Base-by-base conservation (phyloP, 257 asterid species). In the Haberlea rhodopensis region DNA sequence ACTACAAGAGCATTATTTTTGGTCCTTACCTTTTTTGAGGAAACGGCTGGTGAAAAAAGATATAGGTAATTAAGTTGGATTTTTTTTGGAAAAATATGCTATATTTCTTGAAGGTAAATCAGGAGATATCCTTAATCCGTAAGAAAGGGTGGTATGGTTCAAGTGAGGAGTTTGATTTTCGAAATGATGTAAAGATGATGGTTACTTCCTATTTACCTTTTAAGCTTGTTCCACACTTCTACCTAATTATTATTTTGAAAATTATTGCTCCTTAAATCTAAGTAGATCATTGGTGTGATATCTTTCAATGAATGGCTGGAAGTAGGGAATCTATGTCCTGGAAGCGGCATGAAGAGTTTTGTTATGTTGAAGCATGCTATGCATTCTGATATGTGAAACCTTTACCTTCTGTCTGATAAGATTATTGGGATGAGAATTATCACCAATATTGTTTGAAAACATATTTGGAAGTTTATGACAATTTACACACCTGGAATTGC, bases 281-380 rank as follows among this genome's bases (percentile, higher is more conserved):
- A 34, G 11, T 57, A 40, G 43, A 48, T 53, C 25, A 24, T 10
- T 31, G 25, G 6, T 6, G 8, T 57, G 62, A 43, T 51, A 26
- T 26, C 34, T 24, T 48, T 19, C 32, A 37, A 48, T 22, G 7
- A 23, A 26, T 31, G 53, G 15, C 45, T 23, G 34, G 23, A 31
- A 46, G 57, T 45, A 37, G 22, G 37, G 18, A 27, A 51, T 53
- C 24, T 40, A 43, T 34, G 66, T 51, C 40, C 48, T 45, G 32
- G 52, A 67, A 51, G 57, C 53, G 64, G 24, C 29, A 37, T 26
- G 34, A 51, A 57, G 65, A 48, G n/a, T 23, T 23, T 46, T 29
- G 32, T 23, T 28, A 56, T 29, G 56, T 57, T 58, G 23, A 54
- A 26, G 58, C 56, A 49, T 65, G 61, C 68, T 69, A 53, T 53